A percentile compares a stretch with the other conserved stretches of the same genome.
Evolutionary conservation across 1,284 basidiomycete species (phyloP).

Genomic region (Caloboletus firmus): DNA sequence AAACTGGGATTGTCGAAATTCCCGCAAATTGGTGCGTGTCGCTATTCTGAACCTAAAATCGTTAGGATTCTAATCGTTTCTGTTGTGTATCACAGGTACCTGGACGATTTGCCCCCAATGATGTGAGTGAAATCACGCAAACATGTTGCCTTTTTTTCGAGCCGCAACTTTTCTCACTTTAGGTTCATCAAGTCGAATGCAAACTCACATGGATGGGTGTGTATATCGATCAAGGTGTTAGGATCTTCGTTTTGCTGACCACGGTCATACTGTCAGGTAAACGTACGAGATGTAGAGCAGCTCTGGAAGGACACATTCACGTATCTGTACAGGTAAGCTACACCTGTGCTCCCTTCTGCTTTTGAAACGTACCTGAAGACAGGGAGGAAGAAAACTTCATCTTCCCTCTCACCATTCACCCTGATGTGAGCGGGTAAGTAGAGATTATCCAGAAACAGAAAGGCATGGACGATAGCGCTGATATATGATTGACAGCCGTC

Average conservation of each 20-base stretch:
- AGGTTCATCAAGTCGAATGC: slow-evolving; percentile 66
- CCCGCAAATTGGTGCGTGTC: slow-evolving; percentile 62
- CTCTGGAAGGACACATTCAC: slow-evolving; percentile 77
- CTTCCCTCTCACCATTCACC: slow-evolving; percentile 77
- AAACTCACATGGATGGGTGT: slow-evolving; percentile 69
- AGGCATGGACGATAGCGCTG: neutral
- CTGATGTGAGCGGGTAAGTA: slow-evolving; percentile 70
- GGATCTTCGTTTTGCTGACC: neutral
- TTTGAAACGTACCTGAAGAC: slow-evolving; percentile 8
- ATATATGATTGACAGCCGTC: slow-evolving; percentile 34
- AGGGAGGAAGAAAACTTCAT: slow-evolving; percentile 73
- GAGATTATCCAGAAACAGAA: neutral
- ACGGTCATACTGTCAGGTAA: slow-evolving; percentile 49
- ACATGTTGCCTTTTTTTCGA: neutral
- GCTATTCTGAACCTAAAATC: neutral
- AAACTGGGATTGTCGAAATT: slow-evolving; percentile 71
- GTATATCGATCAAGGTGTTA: slow-evolving; percentile 44
- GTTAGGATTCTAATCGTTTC: neutral
- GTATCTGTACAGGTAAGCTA: slow-evolving; percentile 58
- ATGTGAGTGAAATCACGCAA: slow-evolving; percentile 42
- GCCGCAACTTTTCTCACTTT: neutral
- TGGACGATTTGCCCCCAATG: slow-evolving; percentile 71
- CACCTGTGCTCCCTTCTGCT: neutral
- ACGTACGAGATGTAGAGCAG: slow-evolving; percentile 65
- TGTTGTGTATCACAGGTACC: slow-evolving; percentile 41